Evolutionary conservation across 495 filamentous ascomycete species (phyloP).

Genomic region (Opeltia flavorubescens): DNA sequence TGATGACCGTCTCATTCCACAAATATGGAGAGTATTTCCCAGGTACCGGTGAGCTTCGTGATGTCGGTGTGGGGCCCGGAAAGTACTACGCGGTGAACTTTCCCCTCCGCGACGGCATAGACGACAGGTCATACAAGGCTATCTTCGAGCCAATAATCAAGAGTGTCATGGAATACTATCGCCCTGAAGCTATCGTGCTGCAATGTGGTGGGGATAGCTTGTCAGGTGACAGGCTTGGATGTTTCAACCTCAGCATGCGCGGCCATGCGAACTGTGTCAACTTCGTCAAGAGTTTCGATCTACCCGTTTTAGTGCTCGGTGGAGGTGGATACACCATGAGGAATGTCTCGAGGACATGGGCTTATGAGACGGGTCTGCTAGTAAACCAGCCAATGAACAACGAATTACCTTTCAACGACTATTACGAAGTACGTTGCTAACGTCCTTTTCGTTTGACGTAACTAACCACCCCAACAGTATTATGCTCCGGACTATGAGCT

Average conservation of each 20-base stretch:
- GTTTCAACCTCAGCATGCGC: slow-evolving; percentile 96
- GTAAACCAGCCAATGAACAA: slow-evolving; percentile 67
- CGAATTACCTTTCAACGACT: slow-evolving; percentile 91
- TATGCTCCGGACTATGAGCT: slow-evolving; percentile 95
- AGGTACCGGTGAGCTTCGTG: slow-evolving; percentile 87
- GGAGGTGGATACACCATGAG: slow-evolving; percentile 98
- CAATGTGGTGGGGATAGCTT: slow-evolving; percentile 95
- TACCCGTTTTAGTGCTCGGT: slow-evolving; percentile 83
- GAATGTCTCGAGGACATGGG: slow-evolving; percentile 95
- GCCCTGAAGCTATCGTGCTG: slow-evolving; percentile 85
- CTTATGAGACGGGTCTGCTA: slow-evolving; percentile 84
- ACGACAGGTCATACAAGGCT: slow-evolving; percentile 79
- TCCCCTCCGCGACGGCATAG: slow-evolving; percentile 89
- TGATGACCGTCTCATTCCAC: slow-evolving; percentile 97
- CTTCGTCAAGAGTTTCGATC: slow-evolving; percentile 82
- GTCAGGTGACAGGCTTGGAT: slow-evolving; percentile 86
- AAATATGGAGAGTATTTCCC: slow-evolving; percentile 99
- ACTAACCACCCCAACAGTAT: slow-evolving; percentile 47
- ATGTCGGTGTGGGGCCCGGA: slow-evolving; percentile 83
- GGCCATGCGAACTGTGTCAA: slow-evolving; percentile 97
- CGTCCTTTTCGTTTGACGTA: neutral
- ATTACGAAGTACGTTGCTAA: slow-evolving; percentile 66
- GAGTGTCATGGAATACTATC: slow-evolving; percentile 90
- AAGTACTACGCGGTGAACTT: slow-evolving; percentile 97
- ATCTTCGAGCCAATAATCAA: slow-evolving; percentile 93